These are phyloP conservation scores for Cicer pinnatifidum DNA, from an alignment of 306 rosid species.

Conservation along the genomic window DNA sequence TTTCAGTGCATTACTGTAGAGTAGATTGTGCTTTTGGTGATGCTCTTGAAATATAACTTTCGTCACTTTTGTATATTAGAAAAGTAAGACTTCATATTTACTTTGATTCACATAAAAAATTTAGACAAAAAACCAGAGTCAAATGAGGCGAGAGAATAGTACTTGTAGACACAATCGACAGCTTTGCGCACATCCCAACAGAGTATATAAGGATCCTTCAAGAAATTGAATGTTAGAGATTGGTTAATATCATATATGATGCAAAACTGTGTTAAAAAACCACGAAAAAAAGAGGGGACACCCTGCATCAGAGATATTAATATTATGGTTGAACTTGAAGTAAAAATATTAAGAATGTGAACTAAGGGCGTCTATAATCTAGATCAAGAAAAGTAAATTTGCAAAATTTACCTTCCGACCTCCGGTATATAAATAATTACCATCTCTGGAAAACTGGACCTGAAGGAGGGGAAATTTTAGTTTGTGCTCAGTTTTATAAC, in stretches of 20 bases:
- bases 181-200: slow-evolving; percentile 98
- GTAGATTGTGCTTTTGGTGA: slow-evolving; percentile 12
- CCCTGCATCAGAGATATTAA: slow-evolving; percentile 5
- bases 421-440: slow-evolving; percentile 90
- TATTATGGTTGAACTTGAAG: slow-evolving; percentile 23
- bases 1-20: slow-evolving; percentile 13
- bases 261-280: slow-evolving; percentile 32
- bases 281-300: background rate
- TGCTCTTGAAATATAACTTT: slow-evolving; percentile 29
- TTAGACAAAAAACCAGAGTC: slow-evolving; percentile 20
- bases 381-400: slow-evolving; percentile 24
- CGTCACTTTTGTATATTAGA: slow-evolving; percentile 9
- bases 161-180: slow-evolving; percentile 95
- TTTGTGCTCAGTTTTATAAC: slow-evolving; percentile 36
- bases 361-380: slow-evolving; percentile 22
- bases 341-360: slow-evolving; percentile 14
- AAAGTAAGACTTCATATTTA: background rate
- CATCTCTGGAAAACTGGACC: slow-evolving; percentile 94
- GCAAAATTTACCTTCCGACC: slow-evolving; percentile 75
- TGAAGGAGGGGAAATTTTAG: slow-evolving; percentile 52
- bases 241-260: slow-evolving; percentile 17
- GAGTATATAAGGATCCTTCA: slow-evolving; percentile 92
- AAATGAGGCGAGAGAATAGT: slow-evolving; percentile 34
- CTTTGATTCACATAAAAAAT: slow-evolving; percentile 30
- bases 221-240: slow-evolving; percentile 45